phyloP scores from a whole-genome alignment of 768 basidiomycete genomes.

The Tricholoma matsutake region DNA sequence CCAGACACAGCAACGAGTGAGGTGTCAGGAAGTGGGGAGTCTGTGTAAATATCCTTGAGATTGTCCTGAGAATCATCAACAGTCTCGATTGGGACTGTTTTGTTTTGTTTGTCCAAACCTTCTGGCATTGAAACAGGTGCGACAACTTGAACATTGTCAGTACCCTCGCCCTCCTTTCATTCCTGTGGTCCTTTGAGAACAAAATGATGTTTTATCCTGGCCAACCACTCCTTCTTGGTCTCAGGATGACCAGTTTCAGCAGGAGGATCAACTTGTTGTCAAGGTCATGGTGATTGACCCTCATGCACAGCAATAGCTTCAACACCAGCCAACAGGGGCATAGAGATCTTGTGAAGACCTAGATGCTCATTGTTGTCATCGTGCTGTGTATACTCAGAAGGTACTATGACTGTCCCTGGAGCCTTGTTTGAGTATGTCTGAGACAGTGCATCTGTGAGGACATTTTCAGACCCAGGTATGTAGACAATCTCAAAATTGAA shows the following conservation, averaged over 20 bases:
- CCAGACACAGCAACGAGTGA: neutral
- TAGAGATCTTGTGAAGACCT: too few species aligned
- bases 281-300: too few species aligned
- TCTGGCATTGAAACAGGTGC: neutral
- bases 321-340: slow-evolving; percentile 1
- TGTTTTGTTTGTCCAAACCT: neutral
- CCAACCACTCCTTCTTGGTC: too few species aligned
- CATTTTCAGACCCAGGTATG: too few species aligned
- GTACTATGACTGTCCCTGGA: too few species aligned
- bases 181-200: slow-evolving; percentile 14
- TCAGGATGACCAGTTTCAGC: slow-evolving; percentile 4
- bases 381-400: too few species aligned
- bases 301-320: slow-evolving; percentile 3
- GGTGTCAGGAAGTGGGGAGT: neutral
- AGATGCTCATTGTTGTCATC: too few species aligned
- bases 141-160: too few species aligned
- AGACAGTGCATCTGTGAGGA: too few species aligned
- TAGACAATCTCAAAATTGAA: too few species aligned
- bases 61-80: neutral
- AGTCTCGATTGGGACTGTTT: too few species aligned
- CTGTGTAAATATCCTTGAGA: neutral
- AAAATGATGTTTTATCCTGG: slow-evolving; percentile 10
- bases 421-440: too few species aligned
- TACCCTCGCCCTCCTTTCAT: slow-evolving; percentile 12
- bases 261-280: neutral